phyloP scores from a whole-genome alignment of 225 moss, liverwort and hornwort species.

The Pseudisothecium myosuroides region DNA sequence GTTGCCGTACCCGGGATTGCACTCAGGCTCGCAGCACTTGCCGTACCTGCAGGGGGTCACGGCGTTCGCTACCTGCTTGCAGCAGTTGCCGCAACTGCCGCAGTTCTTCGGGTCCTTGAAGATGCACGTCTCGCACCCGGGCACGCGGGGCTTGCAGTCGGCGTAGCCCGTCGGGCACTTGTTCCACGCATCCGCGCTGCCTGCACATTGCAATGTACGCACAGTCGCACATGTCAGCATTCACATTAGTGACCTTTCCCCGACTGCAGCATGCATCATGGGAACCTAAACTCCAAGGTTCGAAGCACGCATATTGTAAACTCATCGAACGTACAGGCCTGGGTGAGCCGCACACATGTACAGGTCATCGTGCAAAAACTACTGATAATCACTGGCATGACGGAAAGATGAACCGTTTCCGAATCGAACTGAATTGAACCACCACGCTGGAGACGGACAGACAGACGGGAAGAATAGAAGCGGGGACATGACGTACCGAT shows the following conservation, averaged over 20 bases:
- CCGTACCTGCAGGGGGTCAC: background rate
- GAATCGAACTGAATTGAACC: background rate
- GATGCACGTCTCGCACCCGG: background rate
- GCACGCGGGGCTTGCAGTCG: background rate
- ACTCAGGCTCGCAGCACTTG: background rate
- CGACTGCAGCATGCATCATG: too few relatives aligned
- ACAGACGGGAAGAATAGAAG: background rate
- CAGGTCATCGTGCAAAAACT: too few relatives aligned
- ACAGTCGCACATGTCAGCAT: background rate
- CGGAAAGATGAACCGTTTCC: too few relatives aligned
- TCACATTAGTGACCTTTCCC: background rate
- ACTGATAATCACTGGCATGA: too few relatives aligned
- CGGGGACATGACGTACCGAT: background rate
- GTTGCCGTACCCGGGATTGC: background rate
- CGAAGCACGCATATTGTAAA: too few relatives aligned
- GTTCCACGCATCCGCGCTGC: background rate
- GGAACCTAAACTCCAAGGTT: too few relatives aligned
- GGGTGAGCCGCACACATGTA: too few relatives aligned
- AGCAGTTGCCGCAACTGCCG: background rate
- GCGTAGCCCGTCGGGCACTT: background rate
- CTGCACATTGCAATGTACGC: background rate
- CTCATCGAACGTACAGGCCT: too few relatives aligned
- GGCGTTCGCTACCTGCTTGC: background rate
- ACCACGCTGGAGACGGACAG: background rate
- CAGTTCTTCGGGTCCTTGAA: background rate